phyloP scores from a whole-genome alignment of 176 grass and related monocot genomes.

The Otatea glauca region DNA sequence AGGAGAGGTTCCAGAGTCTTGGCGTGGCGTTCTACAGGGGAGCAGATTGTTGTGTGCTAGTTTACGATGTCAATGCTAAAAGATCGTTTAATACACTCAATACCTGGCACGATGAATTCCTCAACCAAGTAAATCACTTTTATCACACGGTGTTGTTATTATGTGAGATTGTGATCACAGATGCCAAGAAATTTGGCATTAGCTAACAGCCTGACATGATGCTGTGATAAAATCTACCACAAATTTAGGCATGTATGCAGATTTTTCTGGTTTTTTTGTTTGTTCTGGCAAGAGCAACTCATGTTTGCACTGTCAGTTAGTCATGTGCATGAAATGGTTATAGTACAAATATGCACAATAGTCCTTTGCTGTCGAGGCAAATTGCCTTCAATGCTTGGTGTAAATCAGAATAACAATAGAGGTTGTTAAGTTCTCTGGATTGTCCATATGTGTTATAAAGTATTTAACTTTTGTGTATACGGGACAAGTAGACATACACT shows the following conservation, averaged over 20 bases:
- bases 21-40: conserved; percentile 98
- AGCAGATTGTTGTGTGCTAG: conserved; percentile 87
- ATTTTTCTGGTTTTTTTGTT: not conserved
- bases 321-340: not conserved
- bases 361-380: not conserved
- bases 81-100: conserved; percentile 77
- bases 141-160: conserved; percentile 12
- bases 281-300: not conserved
- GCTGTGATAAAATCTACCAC: not conserved
- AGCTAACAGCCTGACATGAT: not conserved
- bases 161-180: conserved; percentile 16
- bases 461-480: not conserved
- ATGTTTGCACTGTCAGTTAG: not conserved
- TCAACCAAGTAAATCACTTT: conserved; percentile 68
- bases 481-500: not conserved
- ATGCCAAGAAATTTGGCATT: not conserved
- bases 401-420: not conserved
- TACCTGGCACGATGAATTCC: conserved; percentile 93
- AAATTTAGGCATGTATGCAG: not conserved
- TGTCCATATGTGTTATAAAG: not conserved
- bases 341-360: not conserved
- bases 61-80: conserved; percentile 92
- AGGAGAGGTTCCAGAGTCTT: conserved; percentile 98
- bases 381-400: not conserved
- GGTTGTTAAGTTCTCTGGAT: not conserved